Evolutionary conservation across 2,329 filamentous ascomycete species (phyloP), one percentile per base, ranked within the genome.

Genomic region (Allantophomopsis lycopodina): DNA sequence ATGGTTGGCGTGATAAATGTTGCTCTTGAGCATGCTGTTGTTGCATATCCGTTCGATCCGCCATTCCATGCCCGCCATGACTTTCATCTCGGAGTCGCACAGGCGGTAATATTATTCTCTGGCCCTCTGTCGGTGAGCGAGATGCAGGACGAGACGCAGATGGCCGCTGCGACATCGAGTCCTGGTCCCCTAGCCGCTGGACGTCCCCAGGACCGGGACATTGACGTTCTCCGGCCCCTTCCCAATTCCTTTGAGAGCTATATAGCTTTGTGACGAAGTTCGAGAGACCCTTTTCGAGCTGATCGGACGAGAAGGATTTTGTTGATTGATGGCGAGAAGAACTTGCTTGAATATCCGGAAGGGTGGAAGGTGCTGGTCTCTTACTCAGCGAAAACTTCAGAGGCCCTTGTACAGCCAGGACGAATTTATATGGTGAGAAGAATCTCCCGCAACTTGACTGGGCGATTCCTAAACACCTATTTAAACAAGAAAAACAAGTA

Each of bases 151-250:
- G 65, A 69, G 69, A 62, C 60, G 63, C 64, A 66, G 66, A 59
- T 53, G 65, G 68, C 63, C 66, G 69, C 65, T 75, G 71, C 64
- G 73, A 76, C 75, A 79, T 79, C 64, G 71, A 69, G 64, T 62
- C 62, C 68, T 66, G 66, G 61, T 72, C 70, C 65, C 71, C 69
- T 66, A 60, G 62, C 58, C 61, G 58, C 60, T 60, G 61, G 56
- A 62, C 60, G 61, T 62, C 64, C 59, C 59, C 60, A 61, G 60
- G 62, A 63, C 63, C 65, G 59, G 65, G 60, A 70, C 73, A 78
- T 78, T 66, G 73, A 74, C 65, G 50, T 53, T 53, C 50, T 42
- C 49, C 53, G 50, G 51, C 55, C 38, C 45, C 53, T 46, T 57
- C 51, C 53, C 53, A 54, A 50, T 48, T 54, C 48, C 55, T 48